Evolutionary conservation across 495 filamentous ascomycete genomes (phyloP).

Genomic region (Penicillium goetzii): DNA sequence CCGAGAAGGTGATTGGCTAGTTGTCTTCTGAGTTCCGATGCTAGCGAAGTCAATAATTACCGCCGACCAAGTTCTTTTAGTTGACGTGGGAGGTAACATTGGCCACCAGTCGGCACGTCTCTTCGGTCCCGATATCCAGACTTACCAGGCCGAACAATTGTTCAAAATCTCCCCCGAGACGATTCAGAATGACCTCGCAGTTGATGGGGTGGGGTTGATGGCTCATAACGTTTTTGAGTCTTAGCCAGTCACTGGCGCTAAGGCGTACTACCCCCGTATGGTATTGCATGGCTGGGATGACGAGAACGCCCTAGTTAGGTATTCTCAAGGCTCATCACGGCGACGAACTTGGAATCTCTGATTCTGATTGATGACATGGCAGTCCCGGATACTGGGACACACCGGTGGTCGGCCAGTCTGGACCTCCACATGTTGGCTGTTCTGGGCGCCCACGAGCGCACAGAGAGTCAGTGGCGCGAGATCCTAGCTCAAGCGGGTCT

Average conservation of each 20-base stretch:
- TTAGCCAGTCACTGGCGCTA: background rate
- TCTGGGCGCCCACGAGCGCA: constrained; percentile 34
- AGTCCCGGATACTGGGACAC: constrained; percentile 2
- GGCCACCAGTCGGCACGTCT: constrained; percentile 31
- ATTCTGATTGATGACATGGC: constrained; percentile 11
- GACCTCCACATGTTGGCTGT: constrained; percentile 39
- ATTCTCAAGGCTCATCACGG: background rate
- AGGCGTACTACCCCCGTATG: constrained; percentile 8
- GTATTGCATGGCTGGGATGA: constrained; percentile 9
- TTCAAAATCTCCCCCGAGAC: constrained; percentile 21
- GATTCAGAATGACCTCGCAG: background rate
- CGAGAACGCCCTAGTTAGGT: background rate
- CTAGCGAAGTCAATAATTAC: background rate
- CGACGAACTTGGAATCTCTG: background rate
- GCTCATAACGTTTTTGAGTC: constrained; percentile 1
- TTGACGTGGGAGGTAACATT: constrained; percentile 54
- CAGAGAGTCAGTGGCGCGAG: constrained; percentile 41
- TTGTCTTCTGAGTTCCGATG: background rate
- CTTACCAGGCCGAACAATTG: constrained; percentile 12
- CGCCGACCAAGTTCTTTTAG: constrained; percentile 20
- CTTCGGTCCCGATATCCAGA: constrained; percentile 23
- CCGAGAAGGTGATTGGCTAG: background rate
- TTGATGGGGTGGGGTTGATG: background rate
- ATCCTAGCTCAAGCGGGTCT: constrained; percentile 45
- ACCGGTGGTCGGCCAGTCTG: constrained; percentile 22